Evolutionary conservation across 192 early-diverging fungal species (phyloP).

Genomic region (Spizellomyces sp.): DNA sequence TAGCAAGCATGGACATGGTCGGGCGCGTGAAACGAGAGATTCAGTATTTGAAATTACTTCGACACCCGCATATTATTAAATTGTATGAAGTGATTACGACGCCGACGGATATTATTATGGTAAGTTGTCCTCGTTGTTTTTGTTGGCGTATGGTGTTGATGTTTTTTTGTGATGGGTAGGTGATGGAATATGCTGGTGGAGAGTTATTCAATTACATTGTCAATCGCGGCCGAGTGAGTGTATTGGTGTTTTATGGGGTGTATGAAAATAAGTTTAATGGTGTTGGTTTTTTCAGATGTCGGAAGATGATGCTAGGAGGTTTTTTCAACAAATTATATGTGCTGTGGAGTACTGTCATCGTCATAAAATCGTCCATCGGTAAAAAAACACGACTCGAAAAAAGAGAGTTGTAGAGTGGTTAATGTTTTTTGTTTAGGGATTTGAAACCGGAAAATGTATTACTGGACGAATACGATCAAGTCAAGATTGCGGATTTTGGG

Average conservation of each 20-base stretch:
- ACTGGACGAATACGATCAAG: constrained; percentile 55
- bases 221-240: constrained; percentile 62
- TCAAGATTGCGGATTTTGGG: constrained; percentile 67
- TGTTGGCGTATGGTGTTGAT: not conserved
- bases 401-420: too few species aligned
- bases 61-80: constrained; percentile 99
- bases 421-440: constrained; percentile 16
- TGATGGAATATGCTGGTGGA: constrained; percentile 93
- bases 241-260: not conserved
- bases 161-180: constrained; percentile 21
- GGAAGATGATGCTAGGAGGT: constrained; percentile 54
- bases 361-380: constrained; percentile 58
- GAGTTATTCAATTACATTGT: constrained; percentile 97
- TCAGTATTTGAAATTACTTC: constrained; percentile 90
- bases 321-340: constrained; percentile 60
- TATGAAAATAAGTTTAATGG: not conserved
- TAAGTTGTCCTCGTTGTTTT: constrained; percentile 42
- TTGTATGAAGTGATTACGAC: constrained; percentile 98
- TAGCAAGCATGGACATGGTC: constrained; percentile 94
- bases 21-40: constrained; percentile 95
- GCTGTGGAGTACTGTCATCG: constrained; percentile 64
- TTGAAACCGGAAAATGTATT: constrained; percentile 63
- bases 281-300: constrained; percentile 36
- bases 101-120: constrained; percentile 95
- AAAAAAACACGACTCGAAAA: too few species aligned